Base-by-base conservation (phyloP, 169 alveolate species). In the Toxoplasma gondii region DNA sequence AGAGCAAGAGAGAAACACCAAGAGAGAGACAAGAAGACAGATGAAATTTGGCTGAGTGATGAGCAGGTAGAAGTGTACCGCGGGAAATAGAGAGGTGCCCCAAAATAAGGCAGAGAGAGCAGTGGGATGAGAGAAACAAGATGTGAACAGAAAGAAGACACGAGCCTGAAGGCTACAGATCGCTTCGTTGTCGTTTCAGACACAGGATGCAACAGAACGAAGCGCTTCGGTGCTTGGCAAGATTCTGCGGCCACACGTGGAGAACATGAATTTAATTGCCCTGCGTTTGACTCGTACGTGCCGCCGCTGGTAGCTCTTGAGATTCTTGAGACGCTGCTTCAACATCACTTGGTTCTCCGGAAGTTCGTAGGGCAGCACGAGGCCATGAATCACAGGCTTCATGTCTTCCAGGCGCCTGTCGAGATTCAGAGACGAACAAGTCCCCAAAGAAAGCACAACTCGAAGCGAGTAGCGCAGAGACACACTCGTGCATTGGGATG, bases 321-420 rank as follows among this genome's bases (percentile, higher is more conserved):
- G 39, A 64, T 80, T 82, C 81, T 88, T 93, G n/a, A 91, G 92
- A 34, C 95, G 94, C 74, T 91, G 91, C 74, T 87, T 88, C 67
- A 91, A 90, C 41, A 92, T 91, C 54, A 91, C 92, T 91, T 82
- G 92, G 41, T 94, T 92, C 80, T 82, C 93, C 41, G 92, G 95
- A 17, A 95, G 94, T 81, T 96, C 97, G 44, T 93, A 92, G 44
- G 97, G 97, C 39, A 95, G 93, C 74, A 95, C 96, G 54, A 96
- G 88, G 31, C 97, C 97, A 41, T 96, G 96, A 53, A 95, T 88
- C 31, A 95, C 96, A 16, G 95, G 88, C 90, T 95, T 96, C 93
- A 96, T 87, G 83, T 94, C 95, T 31, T 93, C 94, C 39, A 96
- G 78, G 53, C 95, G 96, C 95, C 95, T 93, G 93, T 36, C 58